These are phyloP conservation scores for Ustilago bromivora DNA, from an alignment of 1,284 basidiomycete species.

Conservation along the genomic window DNA sequence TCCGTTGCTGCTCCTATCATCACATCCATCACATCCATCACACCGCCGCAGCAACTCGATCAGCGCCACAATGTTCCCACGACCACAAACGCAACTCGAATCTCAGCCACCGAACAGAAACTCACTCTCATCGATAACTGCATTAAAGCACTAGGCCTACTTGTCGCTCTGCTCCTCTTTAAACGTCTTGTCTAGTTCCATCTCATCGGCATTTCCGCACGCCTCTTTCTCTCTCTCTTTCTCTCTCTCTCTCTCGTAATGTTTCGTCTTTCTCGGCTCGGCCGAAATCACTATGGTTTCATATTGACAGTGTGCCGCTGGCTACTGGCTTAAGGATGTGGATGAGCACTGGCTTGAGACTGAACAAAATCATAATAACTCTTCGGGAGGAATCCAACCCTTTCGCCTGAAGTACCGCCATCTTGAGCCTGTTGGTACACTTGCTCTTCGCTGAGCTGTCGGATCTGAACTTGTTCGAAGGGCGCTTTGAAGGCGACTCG, in stretches of 20 bases:
- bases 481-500: constrained; percentile 54
- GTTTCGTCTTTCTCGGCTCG: neutral
- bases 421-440: constrained; percentile 44
- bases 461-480: constrained; percentile 41
- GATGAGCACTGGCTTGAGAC: neutral
- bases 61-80: neutral
- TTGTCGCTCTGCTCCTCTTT: constrained; percentile 44
- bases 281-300: neutral
- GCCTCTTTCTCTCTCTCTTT: constrained; percentile 1
- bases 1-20: neutral
- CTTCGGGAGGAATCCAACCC: constrained; percentile 53
- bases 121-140: constrained; percentile 42
- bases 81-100: neutral
- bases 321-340: neutral
- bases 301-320: neutral
- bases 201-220: neutral
- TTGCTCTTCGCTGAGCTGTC: constrained; percentile 17
- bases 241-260: neutral
- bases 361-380: constrained; percentile 54
- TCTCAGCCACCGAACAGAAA: constrained; percentile 30
- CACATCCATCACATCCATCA: neutral
- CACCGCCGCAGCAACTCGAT: neutral
- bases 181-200: constrained; percentile 36
- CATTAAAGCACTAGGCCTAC: constrained; percentile 43
- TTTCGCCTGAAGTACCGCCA: constrained; percentile 19